A percentile compares a stretch with the other conserved stretches of the same genome.
Evolutionary conservation across 768 basidiomycete species (phyloP).

Genomic region (Postia placenta): DNA sequence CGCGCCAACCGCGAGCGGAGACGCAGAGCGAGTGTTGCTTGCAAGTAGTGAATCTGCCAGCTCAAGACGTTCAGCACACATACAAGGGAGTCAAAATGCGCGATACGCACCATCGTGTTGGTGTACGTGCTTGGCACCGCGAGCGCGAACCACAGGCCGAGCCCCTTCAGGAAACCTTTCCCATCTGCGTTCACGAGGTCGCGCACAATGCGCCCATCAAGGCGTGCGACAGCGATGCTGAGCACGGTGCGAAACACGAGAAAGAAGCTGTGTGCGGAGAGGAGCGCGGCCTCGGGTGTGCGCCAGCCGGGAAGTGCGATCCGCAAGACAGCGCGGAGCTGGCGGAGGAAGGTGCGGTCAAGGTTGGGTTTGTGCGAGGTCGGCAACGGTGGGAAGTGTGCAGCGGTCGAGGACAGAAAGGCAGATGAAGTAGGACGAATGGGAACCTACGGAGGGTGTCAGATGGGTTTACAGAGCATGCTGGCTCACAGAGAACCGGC

Average conservation of each 20-base stretch:
- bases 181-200: slow-evolving; percentile 86
- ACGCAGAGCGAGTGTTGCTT: slow-evolving; percentile 76
- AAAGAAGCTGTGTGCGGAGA: slow-evolving; percentile 78
- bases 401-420: slow-evolving; percentile 46
- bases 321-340: slow-evolving; percentile 69
- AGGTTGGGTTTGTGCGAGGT: slow-evolving; percentile 53
- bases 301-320: slow-evolving; percentile 61
- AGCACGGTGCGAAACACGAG: slow-evolving; percentile 82
- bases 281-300: slow-evolving; percentile 67
- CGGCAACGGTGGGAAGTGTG: slow-evolving; percentile 56
- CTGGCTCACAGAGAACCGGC: background rate
- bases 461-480: background rate
- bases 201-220: slow-evolving; percentile 87
- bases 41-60: slow-evolving; percentile 76
- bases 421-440: slow-evolving; percentile 38
- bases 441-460: slow-evolving; percentile 12
- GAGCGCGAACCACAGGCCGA: slow-evolving; percentile 84
- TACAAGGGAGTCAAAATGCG: background rate
- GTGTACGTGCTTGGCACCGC: slow-evolving; percentile 94
- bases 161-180: slow-evolving; percentile 72
- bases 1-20: slow-evolving; percentile 84
- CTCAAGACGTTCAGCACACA: background rate
- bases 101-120: slow-evolving; percentile 73
- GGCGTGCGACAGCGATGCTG: slow-evolving; percentile 78
- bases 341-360: slow-evolving; percentile 61